These are phyloP conservation scores for Claviceps quebecensis DNA, from an alignment of 2,329 filamentous ascomycete species.

Conservation along the genomic window DNA sequence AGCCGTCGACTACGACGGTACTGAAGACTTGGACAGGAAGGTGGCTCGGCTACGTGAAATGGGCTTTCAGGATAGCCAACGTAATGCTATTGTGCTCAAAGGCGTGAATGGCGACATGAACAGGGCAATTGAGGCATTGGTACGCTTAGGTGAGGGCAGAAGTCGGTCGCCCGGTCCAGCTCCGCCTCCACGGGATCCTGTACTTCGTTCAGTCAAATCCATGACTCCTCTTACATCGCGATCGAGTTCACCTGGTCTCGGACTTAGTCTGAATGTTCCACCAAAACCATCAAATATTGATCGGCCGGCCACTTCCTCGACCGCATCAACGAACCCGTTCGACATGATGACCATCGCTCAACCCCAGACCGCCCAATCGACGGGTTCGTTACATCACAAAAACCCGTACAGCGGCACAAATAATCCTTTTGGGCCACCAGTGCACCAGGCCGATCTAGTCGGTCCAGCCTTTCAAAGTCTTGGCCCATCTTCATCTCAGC, in stretches of 20 bases:
- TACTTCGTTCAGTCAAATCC: conserved; percentile 34
- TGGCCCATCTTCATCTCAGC: conserved; percentile 46
- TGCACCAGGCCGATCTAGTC: conserved; percentile 28
- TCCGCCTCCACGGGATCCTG: conserved; percentile 30
- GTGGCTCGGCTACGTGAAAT: conserved; percentile 68
- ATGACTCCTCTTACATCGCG: conserved; percentile 38
- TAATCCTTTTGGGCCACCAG: conserved; percentile 54
- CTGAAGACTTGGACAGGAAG: conserved; percentile 59
- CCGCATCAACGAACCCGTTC: conserved; percentile 52
- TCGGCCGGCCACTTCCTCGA: conserved; percentile 26
- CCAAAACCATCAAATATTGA: conserved; percentile 14
- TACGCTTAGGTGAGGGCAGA: conserved; percentile 63
- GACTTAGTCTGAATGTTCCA: conserved; percentile 20
- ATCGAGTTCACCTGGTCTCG: conserved; percentile 15
- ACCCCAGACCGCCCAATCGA: conserved; percentile 51
- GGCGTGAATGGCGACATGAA: conserved; percentile 76
- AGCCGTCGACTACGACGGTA: conserved; percentile 39
- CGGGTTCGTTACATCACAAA: conserved; percentile 43
- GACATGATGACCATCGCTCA: conserved; percentile 42
- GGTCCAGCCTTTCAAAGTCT: conserved; percentile 64
- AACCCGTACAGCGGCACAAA: conserved; percentile 42
- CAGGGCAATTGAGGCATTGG: conserved; percentile 69
- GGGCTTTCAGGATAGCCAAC: conserved; percentile 76
- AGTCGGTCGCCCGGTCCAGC: conserved; percentile 25
- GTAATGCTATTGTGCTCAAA: conserved; percentile 70